Base-by-base conservation (phyloP, 805 yeast genomes). In the Kazachstania kunashirensis region DNA sequence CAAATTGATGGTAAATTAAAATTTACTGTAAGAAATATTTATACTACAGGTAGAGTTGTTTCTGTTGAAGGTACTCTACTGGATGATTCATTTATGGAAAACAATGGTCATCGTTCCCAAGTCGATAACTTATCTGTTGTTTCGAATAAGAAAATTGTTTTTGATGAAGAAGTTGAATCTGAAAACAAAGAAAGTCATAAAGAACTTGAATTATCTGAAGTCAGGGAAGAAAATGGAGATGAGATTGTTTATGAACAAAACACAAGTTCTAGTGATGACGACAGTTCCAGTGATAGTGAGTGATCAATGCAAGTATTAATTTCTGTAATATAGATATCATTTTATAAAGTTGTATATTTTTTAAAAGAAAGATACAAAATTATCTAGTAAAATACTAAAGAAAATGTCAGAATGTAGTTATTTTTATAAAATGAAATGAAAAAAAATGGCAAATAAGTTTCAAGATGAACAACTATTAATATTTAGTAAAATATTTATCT, bases 61-160 rank as follows among this genome's bases (percentile, higher is more conserved):
- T 79, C 94, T 8, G 71, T 89, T 11, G 94, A 86, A 43, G 97
- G 97, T n/a, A 79, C 95, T 1, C 66, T 88, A 42, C 58, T 81
- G 6, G 45, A 44, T 4, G 50, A 52, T 27, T 13, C 35, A 5
- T 36, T 27, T 12, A 45, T 41, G 15, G 43, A 35, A 29, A 45
- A 38, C n/a, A 34, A 31, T 18, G 38, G 39, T 19, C 57, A 57
- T 14, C 63, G 60, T 18, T 52, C 67, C 11, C 77, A 73, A 49
- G 63, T 57, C 23, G 79, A 71, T 40, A 67, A 71, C 8, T 64
- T 73, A 47, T 79, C 82, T 3, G 71, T 75, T 3, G 70, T 64
- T 34, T 55, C 63, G 3, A 58, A 64, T 40, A 61, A 62, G 38
- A 75, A 73, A 49, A 71, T 66, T 50, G 70, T 63, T 33, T 73